Percentiles rank a stretch among this genome's conserved stretches.
Conservation (phyloP, 2,329 filamentous ascomycete species). For the Neofusicoccum ribis region DNA sequence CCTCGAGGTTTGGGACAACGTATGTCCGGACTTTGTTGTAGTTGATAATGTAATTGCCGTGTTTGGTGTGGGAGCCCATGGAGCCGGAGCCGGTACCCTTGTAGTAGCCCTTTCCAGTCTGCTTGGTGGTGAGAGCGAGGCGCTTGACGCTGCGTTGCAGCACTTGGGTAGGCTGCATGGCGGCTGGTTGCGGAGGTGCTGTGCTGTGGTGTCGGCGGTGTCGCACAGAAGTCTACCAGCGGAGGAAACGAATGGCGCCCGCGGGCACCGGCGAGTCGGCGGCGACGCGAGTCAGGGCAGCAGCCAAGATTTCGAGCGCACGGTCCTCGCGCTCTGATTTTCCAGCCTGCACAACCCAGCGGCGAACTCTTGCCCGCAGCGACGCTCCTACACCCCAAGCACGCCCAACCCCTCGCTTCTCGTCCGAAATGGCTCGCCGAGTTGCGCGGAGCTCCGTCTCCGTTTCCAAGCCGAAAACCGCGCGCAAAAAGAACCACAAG, state of each 20-base stretch:
- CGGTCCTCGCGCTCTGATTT: conserved; percentile 12
- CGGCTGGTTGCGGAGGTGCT: conserved; percentile 23
- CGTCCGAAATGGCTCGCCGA: conserved; percentile 46
- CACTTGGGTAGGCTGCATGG: conserved; percentile 67
- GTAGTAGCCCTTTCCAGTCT: conserved; percentile 92
- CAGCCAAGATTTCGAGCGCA: conserved; percentile 9
- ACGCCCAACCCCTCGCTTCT: not conserved
- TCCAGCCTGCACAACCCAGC: not conserved
- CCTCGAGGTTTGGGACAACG: conserved; percentile 70
- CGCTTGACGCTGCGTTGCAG: conserved; percentile 72
- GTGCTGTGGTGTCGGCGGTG: not conserved
- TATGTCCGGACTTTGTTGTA: conserved; percentile 89
- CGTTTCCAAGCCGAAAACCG: conserved; percentile 32
- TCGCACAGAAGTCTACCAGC: not conserved
- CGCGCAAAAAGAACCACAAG: conserved; percentile 50
- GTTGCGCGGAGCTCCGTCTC: conserved; percentile 42
- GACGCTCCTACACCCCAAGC: not conserved
- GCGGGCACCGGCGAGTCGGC: conserved; percentile 12
- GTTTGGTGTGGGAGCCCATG: conserved; percentile 81
- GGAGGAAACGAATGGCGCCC: not conserved
- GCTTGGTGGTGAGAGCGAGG: conserved; percentile 83
- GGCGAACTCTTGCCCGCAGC: not conserved
- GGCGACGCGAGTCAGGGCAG: not conserved
- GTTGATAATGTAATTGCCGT: conserved; percentile 81
- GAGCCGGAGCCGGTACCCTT: conserved; percentile 90